Evolutionary conservation across 306 rosid genomes (phyloP).

Genomic region (Lupinus albus): DNA sequence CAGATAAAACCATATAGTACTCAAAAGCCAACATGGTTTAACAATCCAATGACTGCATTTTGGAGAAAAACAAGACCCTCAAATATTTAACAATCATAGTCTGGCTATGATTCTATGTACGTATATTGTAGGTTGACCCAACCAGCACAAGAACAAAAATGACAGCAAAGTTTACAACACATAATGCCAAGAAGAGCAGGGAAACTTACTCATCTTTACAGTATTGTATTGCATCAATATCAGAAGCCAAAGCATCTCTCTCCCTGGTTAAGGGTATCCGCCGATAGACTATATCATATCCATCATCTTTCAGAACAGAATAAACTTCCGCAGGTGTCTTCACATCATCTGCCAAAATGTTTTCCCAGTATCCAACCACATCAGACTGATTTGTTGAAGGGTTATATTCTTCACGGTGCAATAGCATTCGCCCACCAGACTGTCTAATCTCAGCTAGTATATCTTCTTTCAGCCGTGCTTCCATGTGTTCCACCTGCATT

Average conservation of each 20-base stretch:
- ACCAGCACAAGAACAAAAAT: conserved; percentile 25
- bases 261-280: conserved; percentile 85
- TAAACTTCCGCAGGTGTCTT: conserved; percentile 87
- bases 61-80: not conserved
- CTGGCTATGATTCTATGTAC: conserved; percentile 28
- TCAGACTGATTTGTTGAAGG: conserved; percentile 65
- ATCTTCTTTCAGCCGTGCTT: conserved; percentile 78
- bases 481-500: conserved; percentile 93
- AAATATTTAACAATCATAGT: not conserved
- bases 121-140: not conserved
- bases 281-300: conserved; percentile 62
- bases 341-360: conserved; percentile 70
- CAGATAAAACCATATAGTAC: conserved; percentile 9
- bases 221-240: conserved; percentile 79
- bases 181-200: conserved; percentile 6
- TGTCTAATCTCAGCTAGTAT: conserved; percentile 71
- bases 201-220: conserved; percentile 72
- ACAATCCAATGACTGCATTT: conserved; percentile 3
- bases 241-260: conserved; percentile 78
- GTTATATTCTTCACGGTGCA: conserved; percentile 84
- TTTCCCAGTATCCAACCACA: conserved; percentile 87
- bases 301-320: conserved; percentile 63
- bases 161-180: not conserved
- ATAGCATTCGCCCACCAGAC: conserved; percentile 79
- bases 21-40: conserved; percentile 10